These are phyloP conservation scores for Ilex paraguariensis DNA, from an alignment of 305 asterid genomes.

Conservation along the genomic window DNA sequence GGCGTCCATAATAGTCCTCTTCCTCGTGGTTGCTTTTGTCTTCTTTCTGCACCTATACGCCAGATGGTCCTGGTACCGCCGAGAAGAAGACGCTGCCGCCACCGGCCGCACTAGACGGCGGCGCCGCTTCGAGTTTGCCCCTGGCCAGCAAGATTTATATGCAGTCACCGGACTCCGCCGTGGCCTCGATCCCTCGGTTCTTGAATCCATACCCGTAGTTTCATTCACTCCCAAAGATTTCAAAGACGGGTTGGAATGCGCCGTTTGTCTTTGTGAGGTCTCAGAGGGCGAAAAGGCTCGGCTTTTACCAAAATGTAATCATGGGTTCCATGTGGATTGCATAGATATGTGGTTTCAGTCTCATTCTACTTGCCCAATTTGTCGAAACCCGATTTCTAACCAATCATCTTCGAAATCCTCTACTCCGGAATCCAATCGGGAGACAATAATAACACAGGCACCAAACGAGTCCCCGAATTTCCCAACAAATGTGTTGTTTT, in stretches of 20 bases:
- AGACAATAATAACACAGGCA: slow-evolving; percentile 16
- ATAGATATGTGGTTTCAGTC: slow-evolving; percentile 21
- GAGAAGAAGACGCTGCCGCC: slow-evolving; percentile 35
- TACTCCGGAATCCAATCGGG: slow-evolving; percentile 16
- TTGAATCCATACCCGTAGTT: slow-evolving; percentile 1
- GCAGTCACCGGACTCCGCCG: slow-evolving; percentile 27
- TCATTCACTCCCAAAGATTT: slow-evolving; percentile 15
- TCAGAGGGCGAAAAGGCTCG: slow-evolving; percentile 65
- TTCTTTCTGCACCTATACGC: slow-evolving; percentile 70
- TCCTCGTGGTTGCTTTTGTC: slow-evolving; percentile 51
- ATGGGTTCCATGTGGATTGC: slow-evolving; percentile 17
- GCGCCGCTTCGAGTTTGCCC: slow-evolving; percentile 55
- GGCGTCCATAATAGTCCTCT: slow-evolving; percentile 47
- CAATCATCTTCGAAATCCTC: slow-evolving; percentile 8
- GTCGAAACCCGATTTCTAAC: slow-evolving; percentile 12
- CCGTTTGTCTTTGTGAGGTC: slow-evolving; percentile 43
- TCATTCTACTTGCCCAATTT: slow-evolving; percentile 25
- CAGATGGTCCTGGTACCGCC: slow-evolving; percentile 59
- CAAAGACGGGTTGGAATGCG: slow-evolving; percentile 69
- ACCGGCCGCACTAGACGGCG: slow-evolving; percentile 36
- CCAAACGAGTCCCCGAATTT: slow-evolving; percentile 42
- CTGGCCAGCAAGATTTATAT: slow-evolving; percentile 42
- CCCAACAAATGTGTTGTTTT: slow-evolving; percentile 76
- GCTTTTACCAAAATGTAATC: slow-evolving; percentile 22
- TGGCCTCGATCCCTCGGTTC: slow-evolving; percentile 57